Evolutionary conservation across 2,329 filamentous ascomycete genomes (phyloP).

Genomic region (Pseudogymnoascus sp.): DNA sequence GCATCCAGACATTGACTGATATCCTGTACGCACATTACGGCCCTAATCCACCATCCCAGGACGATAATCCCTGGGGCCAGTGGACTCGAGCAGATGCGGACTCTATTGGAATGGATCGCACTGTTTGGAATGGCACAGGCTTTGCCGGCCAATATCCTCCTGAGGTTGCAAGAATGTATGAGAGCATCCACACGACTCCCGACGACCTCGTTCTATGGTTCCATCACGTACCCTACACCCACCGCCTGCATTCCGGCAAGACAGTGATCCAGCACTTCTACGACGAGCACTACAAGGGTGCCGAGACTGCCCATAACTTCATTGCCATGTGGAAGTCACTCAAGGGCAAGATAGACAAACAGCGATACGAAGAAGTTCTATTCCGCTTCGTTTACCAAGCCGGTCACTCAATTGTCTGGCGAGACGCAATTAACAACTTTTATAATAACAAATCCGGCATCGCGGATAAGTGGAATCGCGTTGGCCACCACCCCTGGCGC

Average conservation of each 20-base stretch:
- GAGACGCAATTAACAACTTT: slow-evolving; percentile 57
- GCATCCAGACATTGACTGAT: slow-evolving; percentile 60
- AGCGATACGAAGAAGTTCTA: slow-evolving; percentile 50
- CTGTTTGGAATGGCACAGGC: slow-evolving; percentile 57
- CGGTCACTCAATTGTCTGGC: slow-evolving; percentile 62
- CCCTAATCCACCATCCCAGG: slow-evolving; percentile 57
- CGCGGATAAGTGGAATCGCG: slow-evolving; percentile 45
- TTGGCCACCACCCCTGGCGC: slow-evolving; percentile 54
- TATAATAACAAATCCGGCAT: slow-evolving; percentile 55
- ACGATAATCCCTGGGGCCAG: slow-evolving; percentile 61
- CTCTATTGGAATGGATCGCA: slow-evolving; percentile 63
- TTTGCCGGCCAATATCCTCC: slow-evolving; percentile 58
- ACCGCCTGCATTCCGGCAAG: slow-evolving; percentile 51
- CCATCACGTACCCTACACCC: slow-evolving; percentile 63
- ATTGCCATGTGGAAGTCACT: slow-evolving; percentile 45
- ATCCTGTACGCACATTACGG: slow-evolving; percentile 61
- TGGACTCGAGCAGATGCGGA: slow-evolving; percentile 58
- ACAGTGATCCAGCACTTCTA: slow-evolving; percentile 63
- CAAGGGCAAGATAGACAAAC: slow-evolving; percentile 46
- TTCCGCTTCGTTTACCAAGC: slow-evolving; percentile 57
- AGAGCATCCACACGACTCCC: slow-evolving; percentile 53
- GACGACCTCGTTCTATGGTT: slow-evolving; percentile 66
- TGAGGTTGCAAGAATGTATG: slow-evolving; percentile 49
- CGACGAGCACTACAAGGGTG: slow-evolving; percentile 52
- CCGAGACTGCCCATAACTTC: slow-evolving; percentile 53